Conservation (phyloP, 805 yeast species). For the Candida qinlingensis region DNA sequence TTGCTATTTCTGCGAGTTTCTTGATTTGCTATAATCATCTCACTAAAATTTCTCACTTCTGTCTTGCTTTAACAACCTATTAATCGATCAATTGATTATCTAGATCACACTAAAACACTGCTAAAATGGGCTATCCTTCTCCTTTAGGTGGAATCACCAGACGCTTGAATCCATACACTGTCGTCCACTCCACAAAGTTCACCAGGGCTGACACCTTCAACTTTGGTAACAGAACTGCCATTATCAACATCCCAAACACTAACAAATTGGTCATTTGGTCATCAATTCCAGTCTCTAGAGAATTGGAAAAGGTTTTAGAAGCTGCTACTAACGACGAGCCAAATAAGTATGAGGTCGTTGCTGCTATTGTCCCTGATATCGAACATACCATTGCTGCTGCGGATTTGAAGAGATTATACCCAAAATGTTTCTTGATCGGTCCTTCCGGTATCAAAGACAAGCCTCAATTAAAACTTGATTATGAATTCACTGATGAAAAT, state of each 20-base stretch:
- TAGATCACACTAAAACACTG: too few relatives aligned
- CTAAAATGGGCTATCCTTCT: conserved; percentile 34
- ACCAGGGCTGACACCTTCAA: conserved; percentile 24
- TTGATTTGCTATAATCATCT: neutral
- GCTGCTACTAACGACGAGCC: conserved; percentile 30
- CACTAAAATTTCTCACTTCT: neutral
- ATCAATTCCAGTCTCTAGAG: conserved; percentile 49
- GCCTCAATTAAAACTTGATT: conserved; percentile 34
- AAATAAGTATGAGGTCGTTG: conserved; percentile 34
- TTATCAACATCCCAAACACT: conserved; percentile 34
- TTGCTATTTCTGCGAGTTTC: neutral
- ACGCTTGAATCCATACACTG: conserved; percentile 26
- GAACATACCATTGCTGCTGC: conserved; percentile 63
- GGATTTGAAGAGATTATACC: conserved; percentile 45
- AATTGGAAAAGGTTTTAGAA: conserved; percentile 36
- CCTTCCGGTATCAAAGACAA: conserved; percentile 35
- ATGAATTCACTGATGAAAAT: conserved; percentile 27
- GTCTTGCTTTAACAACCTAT: too few relatives aligned
- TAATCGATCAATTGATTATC: too few relatives aligned
- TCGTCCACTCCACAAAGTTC: conserved; percentile 33
- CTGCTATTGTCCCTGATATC: conserved; percentile 55
- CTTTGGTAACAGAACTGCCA: conserved; percentile 37
- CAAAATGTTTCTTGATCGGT: conserved; percentile 49
- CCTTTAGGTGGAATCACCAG: conserved; percentile 35
- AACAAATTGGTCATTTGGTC: conserved; percentile 45